Conservation (phyloP, 352 stramenopile genomes). For the Pseudoperonospora humuli region DNA sequence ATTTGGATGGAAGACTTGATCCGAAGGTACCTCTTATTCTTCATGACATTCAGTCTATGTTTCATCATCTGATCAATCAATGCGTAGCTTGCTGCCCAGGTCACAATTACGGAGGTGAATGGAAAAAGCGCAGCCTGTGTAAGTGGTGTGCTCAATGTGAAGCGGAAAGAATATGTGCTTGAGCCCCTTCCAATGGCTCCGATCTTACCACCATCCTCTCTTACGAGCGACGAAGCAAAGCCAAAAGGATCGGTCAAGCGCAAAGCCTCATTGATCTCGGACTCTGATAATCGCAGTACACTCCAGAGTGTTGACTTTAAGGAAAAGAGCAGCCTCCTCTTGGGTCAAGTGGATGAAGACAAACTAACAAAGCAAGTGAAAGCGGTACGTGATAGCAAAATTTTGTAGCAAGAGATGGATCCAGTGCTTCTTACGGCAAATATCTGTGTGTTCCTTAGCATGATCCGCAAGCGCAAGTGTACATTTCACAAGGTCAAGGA, state of each 20-base stretch:
- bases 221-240: constrained; percentile 12
- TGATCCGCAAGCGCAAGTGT: constrained; percentile 56
- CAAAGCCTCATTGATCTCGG: constrained; percentile 15
- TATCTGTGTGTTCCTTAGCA: constrained; percentile 31
- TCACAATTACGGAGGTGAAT: constrained; percentile 59
- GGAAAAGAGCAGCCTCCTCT: constrained; percentile 46
- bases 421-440: not conserved
- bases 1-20: constrained; percentile 76
- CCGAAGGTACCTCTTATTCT: constrained; percentile 31
- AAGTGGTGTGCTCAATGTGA: constrained; percentile 47
- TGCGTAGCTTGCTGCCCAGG: constrained; percentile 42
- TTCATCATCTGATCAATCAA: no score
- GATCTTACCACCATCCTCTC: not conserved
- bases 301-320: constrained; percentile 47
- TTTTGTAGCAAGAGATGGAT: not conserved
- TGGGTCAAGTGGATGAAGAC: constrained; percentile 75
- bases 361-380: constrained; percentile 71
- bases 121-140: constrained; percentile 58
- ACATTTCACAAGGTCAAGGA: constrained; percentile 71
- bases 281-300: constrained; percentile 9
- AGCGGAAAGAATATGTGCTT: constrained; percentile 55
- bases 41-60: no score
- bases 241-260: constrained; percentile 23
- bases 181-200: constrained; percentile 14
- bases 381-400: constrained; percentile 28